Evolutionary conservation across 345 rosid species (phyloP), one percentile per base, ranked within the genome.

Genomic region (Diplotaxis tenuifolia): DNA sequence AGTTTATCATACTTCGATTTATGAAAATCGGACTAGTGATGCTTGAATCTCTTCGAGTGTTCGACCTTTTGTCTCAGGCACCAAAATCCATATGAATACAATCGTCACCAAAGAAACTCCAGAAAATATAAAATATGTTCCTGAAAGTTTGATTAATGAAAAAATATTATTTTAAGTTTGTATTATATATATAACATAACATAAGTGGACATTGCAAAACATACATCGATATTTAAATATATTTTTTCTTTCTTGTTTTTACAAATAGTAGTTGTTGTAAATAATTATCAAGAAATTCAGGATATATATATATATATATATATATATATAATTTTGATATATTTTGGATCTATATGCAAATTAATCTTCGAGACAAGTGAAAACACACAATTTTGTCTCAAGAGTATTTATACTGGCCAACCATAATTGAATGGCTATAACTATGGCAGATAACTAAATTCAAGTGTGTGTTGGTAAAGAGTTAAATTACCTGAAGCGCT

Each of bases 41-140:
- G 78, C 62, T 70, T 86, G 88, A n/a, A 86, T 81, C 16, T 86
- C 86, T 68, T 86, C 88, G 0, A 86, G 86, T 23, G 78, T 76
- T 59, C 83, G 76, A 4, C 84, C 88, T 75, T 84, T 84, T 0
- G 86, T 86, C 70, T 84, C 88, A 0, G 87, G 88, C 11, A 86
- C 87, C 53, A 78, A 27, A 25, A 74, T 83, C 28, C 70, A 78
- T 4, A 78, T 49, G 19, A 86, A 86, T 31, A 84, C 0, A 0
- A 79, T 62, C 12, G 84, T 76, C 0, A 36, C 12, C 0, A 38
- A 28, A 3, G 80, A 79, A 25, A 83, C 55, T 18, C 66, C 80
- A 15, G 82, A 76, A 8, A 78, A 86, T 32, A 82, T 45, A 8
- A 82, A 82, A 53, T 75, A 82, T 16, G 76, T 76, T 42, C 85